Base-by-base conservation (phyloP, 139 green algal species). In the Pycnococcus provasolii region DNA sequence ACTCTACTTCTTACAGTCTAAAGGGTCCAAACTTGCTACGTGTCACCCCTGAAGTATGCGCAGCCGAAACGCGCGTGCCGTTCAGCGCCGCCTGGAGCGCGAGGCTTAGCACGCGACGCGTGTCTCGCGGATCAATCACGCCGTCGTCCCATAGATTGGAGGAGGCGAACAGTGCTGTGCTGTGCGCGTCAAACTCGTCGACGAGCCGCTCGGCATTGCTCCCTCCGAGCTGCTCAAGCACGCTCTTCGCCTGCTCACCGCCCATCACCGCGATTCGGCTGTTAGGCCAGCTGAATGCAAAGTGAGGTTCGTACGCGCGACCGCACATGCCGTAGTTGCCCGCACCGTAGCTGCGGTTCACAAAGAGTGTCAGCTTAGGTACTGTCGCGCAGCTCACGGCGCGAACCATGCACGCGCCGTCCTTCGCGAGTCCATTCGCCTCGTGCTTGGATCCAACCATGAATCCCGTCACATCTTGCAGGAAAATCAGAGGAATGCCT, bases 271-370 rank as follows among this genome's bases (percentile, higher is more conserved):
- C 79, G 72, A 96, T 93, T n/a, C 90, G 80, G 0, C 89, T 83
- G 67, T 91, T 95, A 57, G 90, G 90, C 89, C 90, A 96, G 79
- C 88, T 96, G 82, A 88, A 96, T 53, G 96, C 71, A 75, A 96
- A 96, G 75, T 83, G 70, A 0, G 90, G 90, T 62, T 72, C 83
- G 83, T 94, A 96, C 42, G 90, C 89, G 9, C 91, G 86, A 1
- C 90, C 90, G 72, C 88, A 95, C 90, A 96, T 96, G 69, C 90
- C 90, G 76, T 96, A 96, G 80, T 96, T 95, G 53, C 90, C 90
- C n/a, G 90, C 90, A 15, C 60, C 60, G 48, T 41, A 66, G 60
- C 60, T 66, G n/a, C n/a, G 5, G 42, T 39, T 39, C 4, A 66
- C 37, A 7, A 66, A 41, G 0, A 66, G 5, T 8, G 62, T 68